phyloP scores from a whole-genome alignment of 2,329 filamentous ascomycete genomes.

The Cladosporium sp. region DNA sequence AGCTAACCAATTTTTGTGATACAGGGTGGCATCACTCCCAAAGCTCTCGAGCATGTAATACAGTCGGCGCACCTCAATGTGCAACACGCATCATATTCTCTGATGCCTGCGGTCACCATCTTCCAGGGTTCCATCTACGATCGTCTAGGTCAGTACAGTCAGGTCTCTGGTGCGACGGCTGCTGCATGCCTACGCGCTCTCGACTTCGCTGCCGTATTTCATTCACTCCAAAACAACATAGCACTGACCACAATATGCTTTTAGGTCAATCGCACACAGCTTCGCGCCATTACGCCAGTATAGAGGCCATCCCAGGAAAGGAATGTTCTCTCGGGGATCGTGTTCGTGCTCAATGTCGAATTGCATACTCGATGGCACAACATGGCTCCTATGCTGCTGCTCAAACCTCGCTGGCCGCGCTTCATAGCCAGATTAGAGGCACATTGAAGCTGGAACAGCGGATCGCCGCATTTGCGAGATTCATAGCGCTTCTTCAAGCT shows the following conservation, averaged over 20 bases:
- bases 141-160: constrained; percentile 59
- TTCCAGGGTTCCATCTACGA: constrained; percentile 73
- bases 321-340: constrained; percentile 72
- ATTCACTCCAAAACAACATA: neutral
- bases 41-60: constrained; percentile 74
- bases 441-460: constrained; percentile 78
- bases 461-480: constrained; percentile 65
- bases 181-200: neutral
- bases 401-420: constrained; percentile 57
- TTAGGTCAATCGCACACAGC: constrained; percentile 49
- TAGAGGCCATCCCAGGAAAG: constrained; percentile 70
- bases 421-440: constrained; percentile 63
- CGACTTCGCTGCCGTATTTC: neutral
- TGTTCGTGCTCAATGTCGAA: constrained; percentile 70
- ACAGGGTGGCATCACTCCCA: constrained; percentile 35
- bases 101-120: constrained; percentile 72
- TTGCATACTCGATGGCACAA: constrained; percentile 65
- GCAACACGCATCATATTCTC: constrained; percentile 70
- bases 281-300: constrained; percentile 62
- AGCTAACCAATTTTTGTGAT: neutral
- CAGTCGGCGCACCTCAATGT: constrained; percentile 80
- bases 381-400: constrained; percentile 72
- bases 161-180: neutral
- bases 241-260: neutral
- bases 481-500: constrained; percentile 45